Conservation (phyloP, 306 rosid species). For the Rosa rugosa region DNA sequence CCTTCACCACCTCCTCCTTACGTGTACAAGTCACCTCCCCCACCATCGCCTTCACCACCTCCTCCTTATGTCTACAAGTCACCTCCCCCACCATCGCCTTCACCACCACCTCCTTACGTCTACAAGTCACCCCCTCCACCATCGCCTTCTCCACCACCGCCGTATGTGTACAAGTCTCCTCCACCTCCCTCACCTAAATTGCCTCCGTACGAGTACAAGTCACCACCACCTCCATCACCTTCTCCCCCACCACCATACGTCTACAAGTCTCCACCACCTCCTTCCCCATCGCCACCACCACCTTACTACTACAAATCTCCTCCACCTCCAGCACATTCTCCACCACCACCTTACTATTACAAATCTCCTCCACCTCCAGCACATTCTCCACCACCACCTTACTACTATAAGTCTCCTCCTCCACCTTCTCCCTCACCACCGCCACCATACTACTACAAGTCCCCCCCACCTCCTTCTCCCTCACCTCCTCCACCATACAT, state of each 20-base stretch:
- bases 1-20: constrained; percentile 15
- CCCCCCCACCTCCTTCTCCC: constrained; percentile 9
- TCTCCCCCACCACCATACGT: not conserved
- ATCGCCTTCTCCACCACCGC: not conserved
- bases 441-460: constrained; percentile 28
- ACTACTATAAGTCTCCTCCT: constrained; percentile 45
- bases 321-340: constrained; percentile 25
- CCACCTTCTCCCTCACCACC: constrained; percentile 42
- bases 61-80: constrained; percentile 14
- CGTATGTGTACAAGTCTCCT: constrained; percentile 42
- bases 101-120: not conserved
- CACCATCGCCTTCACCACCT: not conserved
- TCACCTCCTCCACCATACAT: too few relatives aligned
- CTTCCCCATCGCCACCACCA: constrained; percentile 26
- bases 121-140: constrained; percentile 40
- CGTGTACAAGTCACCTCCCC: constrained; percentile 17
- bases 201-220: constrained; percentile 38
- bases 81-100: constrained; percentile 16
- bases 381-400: constrained; percentile 3
- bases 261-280: constrained; percentile 34
- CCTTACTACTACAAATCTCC: constrained; percentile 31
- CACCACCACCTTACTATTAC: constrained; percentile 36
- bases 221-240: constrained; percentile 42
- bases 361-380: constrained; percentile 34
- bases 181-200: constrained; percentile 46